These are phyloP conservation scores for Trichoderma sp. DNA, from an alignment of 2,329 filamentous ascomycete genomes.

Conservation along the genomic window DNA sequence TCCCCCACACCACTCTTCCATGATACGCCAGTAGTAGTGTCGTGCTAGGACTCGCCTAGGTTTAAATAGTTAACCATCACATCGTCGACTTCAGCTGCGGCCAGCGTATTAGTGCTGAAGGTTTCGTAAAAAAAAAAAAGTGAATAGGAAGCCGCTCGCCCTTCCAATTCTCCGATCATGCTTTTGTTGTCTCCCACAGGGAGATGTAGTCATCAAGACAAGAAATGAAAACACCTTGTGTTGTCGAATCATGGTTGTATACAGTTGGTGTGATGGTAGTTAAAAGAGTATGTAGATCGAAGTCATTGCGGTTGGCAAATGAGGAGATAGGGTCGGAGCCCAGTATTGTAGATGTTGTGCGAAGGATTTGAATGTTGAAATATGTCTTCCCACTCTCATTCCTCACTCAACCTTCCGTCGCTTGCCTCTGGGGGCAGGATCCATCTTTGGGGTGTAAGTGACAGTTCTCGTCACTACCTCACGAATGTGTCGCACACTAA, in stretches of 20 bases:
- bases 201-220: conserved; percentile 22
- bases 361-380: neutral
- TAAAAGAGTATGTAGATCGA: conserved; percentile 4
- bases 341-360: conserved; percentile 23
- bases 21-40: conserved; percentile 26
- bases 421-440: conserved; percentile 90
- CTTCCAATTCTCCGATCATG: conserved; percentile 19
- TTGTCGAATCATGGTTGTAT: conserved; percentile 25
- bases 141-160: neutral
- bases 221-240: conserved; percentile 24
- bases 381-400: conserved; percentile 16
- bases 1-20: conserved; percentile 23
- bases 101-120: conserved; percentile 28
- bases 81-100: conserved; percentile 27
- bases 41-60: conserved; percentile 22
- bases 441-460: conserved; percentile 84
- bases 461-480: conserved; percentile 95
- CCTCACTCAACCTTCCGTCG: conserved; percentile 69
- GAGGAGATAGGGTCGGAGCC: neutral
- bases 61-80: conserved; percentile 24
- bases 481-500: conserved; percentile 70
- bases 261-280: conserved; percentile 21
- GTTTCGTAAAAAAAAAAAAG: conserved; percentile 23
- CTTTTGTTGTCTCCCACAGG: conserved; percentile 21
- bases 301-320: neutral